A percentile compares a stretch with the other conserved stretches of the same genome.
phyloP scores from a whole-genome alignment of 148 eudicot genomes.

The Vaccinium myrtillus region DNA sequence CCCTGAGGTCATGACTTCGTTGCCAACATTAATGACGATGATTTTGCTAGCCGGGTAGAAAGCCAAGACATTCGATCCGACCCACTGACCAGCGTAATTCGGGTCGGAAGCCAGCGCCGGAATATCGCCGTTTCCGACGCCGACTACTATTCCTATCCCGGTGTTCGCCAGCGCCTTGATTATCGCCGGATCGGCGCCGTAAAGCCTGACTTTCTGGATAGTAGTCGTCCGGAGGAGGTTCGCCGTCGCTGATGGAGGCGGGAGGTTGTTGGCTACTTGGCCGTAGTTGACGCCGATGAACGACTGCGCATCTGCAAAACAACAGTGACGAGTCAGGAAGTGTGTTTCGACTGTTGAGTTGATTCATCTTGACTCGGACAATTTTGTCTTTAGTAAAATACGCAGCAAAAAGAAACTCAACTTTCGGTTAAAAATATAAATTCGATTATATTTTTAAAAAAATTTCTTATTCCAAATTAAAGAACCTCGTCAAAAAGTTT shows the following conservation, averaged over 20 bases:
- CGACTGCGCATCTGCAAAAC: slow-evolving; percentile 54
- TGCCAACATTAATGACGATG: slow-evolving; percentile 70
- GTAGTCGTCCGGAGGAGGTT: slow-evolving; percentile 62
- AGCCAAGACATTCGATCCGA: slow-evolving; percentile 58
- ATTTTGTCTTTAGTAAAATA: background rate
- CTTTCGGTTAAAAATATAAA: too few species aligned
- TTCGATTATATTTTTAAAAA: too few species aligned
- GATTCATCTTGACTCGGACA: background rate
- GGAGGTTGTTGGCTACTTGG: slow-evolving; percentile 77
- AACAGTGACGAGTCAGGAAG: background rate
- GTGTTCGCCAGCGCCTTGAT: slow-evolving; percentile 72
- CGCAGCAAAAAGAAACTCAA: too few species aligned
- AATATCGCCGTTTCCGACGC: slow-evolving; percentile 76
- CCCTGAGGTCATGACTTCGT: slow-evolving; percentile 70
- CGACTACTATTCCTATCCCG: slow-evolving; percentile 69
- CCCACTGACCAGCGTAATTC: slow-evolving; percentile 76
- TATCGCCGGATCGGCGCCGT: slow-evolving; percentile 74
- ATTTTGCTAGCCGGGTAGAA: slow-evolving; percentile 69
- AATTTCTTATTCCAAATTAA: too few species aligned
- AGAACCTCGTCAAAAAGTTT: too few species aligned
- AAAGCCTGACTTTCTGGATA: slow-evolving; percentile 71
- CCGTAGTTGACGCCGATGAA: slow-evolving; percentile 90
- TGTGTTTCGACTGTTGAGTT: slow-evolving; percentile 3
- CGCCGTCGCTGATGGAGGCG: slow-evolving; percentile 64
- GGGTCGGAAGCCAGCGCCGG: slow-evolving; percentile 80